These are phyloP conservation scores for Penicillium oxalicum DNA, from an alignment of 2,329 filamentous ascomycete genomes.

Conservation along the genomic window DNA sequence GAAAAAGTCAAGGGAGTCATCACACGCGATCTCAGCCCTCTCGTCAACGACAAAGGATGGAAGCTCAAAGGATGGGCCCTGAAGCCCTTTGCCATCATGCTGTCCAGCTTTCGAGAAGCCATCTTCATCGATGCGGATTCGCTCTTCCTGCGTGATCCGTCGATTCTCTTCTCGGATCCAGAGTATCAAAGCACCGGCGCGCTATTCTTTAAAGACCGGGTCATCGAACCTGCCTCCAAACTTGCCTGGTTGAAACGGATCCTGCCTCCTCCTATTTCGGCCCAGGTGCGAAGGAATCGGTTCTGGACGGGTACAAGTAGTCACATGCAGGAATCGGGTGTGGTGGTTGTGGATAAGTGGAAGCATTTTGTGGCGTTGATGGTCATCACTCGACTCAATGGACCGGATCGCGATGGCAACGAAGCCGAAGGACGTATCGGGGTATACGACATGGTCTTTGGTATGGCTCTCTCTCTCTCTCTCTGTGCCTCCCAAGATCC, in stretches of 20 bases:
- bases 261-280: constrained; percentile 40
- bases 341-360: constrained; percentile 45
- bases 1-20: constrained; percentile 41
- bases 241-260: constrained; percentile 39
- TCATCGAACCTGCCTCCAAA: constrained; percentile 36
- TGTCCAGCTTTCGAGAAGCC: constrained; percentile 44
- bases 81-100: constrained; percentile 44
- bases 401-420: constrained; percentile 42
- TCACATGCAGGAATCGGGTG: constrained; percentile 41
- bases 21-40: constrained; percentile 41
- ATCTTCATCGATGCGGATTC: constrained; percentile 46
- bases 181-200: constrained; percentile 40
- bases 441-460: constrained; percentile 46
- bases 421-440: constrained; percentile 33
- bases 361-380: constrained; percentile 42
- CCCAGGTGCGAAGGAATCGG: constrained; percentile 31
- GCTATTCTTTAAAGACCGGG: constrained; percentile 44
- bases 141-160: constrained; percentile 41
- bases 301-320: constrained; percentile 15
- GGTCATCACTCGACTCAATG: constrained; percentile 29
- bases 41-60: constrained; percentile 44
- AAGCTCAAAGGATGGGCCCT: constrained; percentile 42
- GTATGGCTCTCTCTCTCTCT: constrained; percentile 13
- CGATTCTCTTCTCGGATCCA: constrained; percentile 40
- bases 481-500: no score